phyloP scores from a whole-genome alignment of 2,329 filamentous ascomycete genomes.

The Stylonectria norvegica region DNA sequence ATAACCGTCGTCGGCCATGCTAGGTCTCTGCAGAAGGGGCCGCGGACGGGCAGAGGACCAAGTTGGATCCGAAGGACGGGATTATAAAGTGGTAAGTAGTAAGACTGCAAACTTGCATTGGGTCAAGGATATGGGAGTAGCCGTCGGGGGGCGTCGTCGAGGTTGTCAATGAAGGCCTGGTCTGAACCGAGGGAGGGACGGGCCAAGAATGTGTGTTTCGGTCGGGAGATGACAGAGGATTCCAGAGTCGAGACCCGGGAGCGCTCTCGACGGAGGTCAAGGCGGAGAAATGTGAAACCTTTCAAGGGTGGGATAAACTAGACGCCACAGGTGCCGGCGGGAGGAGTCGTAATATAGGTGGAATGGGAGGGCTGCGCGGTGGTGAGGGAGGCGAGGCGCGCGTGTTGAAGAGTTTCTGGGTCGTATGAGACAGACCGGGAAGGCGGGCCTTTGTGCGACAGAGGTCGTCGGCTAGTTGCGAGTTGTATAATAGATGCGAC shows the following conservation, averaged over 20 bases:
- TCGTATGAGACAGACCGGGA: no score
- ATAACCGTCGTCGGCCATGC: slow-evolving; percentile 40
- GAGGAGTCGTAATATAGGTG: no score
- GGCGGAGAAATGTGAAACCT: no score
- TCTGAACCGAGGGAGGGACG: slow-evolving; percentile 14
- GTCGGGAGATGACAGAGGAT: slow-evolving; percentile 25
- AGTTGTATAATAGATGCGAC: no score
- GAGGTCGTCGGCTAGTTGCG: no score
- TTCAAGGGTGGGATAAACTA: no score
- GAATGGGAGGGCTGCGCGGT: no score
- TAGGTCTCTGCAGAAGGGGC: slow-evolving; percentile 28
- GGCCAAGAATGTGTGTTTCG: slow-evolving; percentile 26
- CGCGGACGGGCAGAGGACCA: slow-evolving; percentile 23
- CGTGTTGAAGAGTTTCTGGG: no score
- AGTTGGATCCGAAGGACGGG: slow-evolving; percentile 11
- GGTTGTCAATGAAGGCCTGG: slow-evolving; percentile 9
- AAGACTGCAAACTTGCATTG: slow-evolving; percentile 15
- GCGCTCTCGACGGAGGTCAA: slow-evolving; percentile 18
- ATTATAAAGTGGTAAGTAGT: slow-evolving; percentile 5
- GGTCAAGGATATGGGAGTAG: slow-evolving; percentile 3
- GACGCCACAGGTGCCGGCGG: neutral
- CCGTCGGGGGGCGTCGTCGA: slow-evolving; percentile 4
- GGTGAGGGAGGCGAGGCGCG: no score
- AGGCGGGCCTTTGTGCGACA: no score
- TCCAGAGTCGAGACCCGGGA: slow-evolving; percentile 23